phyloP scores from a whole-genome alignment of 331 rosid species.

The Erythrophleum ivorense region DNA sequence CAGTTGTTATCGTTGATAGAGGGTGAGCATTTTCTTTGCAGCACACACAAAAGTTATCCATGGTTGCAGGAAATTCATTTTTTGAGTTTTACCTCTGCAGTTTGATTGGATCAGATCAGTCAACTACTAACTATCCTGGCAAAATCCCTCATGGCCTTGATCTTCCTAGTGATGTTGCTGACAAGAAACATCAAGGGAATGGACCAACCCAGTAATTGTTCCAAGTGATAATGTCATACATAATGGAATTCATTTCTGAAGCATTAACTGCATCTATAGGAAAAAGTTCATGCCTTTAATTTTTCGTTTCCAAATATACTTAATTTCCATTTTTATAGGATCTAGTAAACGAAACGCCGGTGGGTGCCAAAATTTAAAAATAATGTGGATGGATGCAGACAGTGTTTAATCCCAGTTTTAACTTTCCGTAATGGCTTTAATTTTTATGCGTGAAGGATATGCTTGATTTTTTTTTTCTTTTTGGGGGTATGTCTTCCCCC shows the following conservation, averaged over 20 bases:
- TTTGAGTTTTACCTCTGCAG: slow-evolving; percentile 50
- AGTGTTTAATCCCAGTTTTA: background rate
- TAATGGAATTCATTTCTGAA: slow-evolving; percentile 1
- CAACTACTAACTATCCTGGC: slow-evolving; percentile 76
- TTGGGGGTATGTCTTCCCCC: background rate
- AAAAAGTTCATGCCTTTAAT: background rate
- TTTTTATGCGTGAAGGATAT: background rate
- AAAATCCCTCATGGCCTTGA: slow-evolving; percentile 72
- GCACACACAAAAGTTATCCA: background rate
- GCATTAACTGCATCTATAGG: slow-evolving; percentile 17
- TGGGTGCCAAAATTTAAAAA: slow-evolving; percentile 1
- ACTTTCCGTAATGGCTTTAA: slow-evolving; percentile 18
- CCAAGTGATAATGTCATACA: background rate
- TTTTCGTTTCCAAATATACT: background rate
- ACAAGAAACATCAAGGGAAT: slow-evolving; percentile 52
- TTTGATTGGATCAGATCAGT: slow-evolving; percentile 62
- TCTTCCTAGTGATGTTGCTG: slow-evolving; percentile 74
- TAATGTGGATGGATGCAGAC: background rate
- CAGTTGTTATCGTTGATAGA: slow-evolving; percentile 72
- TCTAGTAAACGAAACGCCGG: background rate
- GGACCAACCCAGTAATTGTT: slow-evolving; percentile 36
- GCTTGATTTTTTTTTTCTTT: background rate
- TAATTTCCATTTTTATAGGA: background rate
- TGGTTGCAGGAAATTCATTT: slow-evolving; percentile 29
- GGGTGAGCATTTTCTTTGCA: slow-evolving; percentile 58